Evolutionary conservation across 1,284 basidiomycete genomes (phyloP).

Genomic region (Leccinum griseonigrum): DNA sequence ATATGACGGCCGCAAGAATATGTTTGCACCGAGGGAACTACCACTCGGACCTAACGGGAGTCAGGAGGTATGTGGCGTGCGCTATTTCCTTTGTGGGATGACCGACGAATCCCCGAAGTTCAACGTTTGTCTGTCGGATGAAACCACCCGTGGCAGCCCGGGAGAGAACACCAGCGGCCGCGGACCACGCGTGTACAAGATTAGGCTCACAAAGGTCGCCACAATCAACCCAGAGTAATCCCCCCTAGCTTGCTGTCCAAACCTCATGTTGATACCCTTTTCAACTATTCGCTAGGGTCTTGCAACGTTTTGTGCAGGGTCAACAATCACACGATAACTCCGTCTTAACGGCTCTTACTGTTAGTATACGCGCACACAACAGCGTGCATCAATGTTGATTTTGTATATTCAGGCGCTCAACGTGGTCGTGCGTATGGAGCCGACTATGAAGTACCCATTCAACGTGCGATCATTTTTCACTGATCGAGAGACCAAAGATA

Average conservation of each 20-base stretch:
- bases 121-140: slow-evolving; percentile 50
- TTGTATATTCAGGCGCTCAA: slow-evolving; percentile 56
- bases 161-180: slow-evolving; percentile 35
- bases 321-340: slow-evolving; percentile 66
- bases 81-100: neutral
- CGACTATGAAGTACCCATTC: slow-evolving; percentile 66
- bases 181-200: slow-evolving; percentile 59
- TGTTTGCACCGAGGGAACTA: slow-evolving; percentile 58
- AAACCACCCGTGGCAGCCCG: slow-evolving; percentile 34
- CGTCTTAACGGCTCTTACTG: slow-evolving; percentile 72
- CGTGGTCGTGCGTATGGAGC: slow-evolving; percentile 73
- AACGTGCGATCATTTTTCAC: slow-evolving; percentile 79
- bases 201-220: slow-evolving; percentile 64
- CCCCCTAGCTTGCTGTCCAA: slow-evolving; percentile 4
- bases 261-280: slow-evolving; percentile 5
- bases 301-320: slow-evolving; percentile 63
- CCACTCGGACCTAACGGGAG: slow-evolving; percentile 49
- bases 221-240: slow-evolving; percentile 72
- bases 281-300: slow-evolving; percentile 42
- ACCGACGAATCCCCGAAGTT: slow-evolving; percentile 44
- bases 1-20: slow-evolving; percentile 77
- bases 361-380: slow-evolving; percentile 27
- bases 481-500: slow-evolving; percentile 56
- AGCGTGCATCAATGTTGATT: neutral
- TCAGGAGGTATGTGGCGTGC: slow-evolving; percentile 42